A percentile compares a stretch with the other conserved stretches of the same genome.
phyloP scores from a whole-genome alignment of 1,284 basidiomycete species.

The Moesziomyces sp. region DNA sequence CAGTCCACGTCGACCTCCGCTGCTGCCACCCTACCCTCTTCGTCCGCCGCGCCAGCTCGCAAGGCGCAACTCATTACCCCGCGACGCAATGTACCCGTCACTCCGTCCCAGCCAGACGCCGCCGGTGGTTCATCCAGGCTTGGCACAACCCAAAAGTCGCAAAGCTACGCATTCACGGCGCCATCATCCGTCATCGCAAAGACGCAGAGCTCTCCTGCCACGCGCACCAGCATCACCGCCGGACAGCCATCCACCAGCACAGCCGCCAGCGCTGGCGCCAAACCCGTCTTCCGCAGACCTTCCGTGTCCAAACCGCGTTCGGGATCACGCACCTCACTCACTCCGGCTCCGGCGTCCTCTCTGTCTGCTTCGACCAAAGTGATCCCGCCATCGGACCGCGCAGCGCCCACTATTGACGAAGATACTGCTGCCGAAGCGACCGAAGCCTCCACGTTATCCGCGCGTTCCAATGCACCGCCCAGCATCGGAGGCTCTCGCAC shows the following conservation, averaged over 20 bases:
- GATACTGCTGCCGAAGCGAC: not conserved
- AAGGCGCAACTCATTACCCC: not conserved
- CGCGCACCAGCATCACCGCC: constrained; percentile 10
- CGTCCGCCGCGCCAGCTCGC: constrained; percentile 2
- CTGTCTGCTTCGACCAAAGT: not conserved
- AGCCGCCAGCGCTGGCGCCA: constrained; percentile 7
- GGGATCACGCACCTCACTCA: constrained; percentile 38
- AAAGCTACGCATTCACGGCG: constrained; percentile 46
- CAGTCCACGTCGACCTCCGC: constrained; percentile 7
- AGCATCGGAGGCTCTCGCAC: constrained; percentile 20
- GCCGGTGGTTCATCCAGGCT: not conserved
- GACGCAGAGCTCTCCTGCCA: constrained; percentile 7
- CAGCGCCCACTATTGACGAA: not conserved
- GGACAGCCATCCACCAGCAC: constrained; percentile 15
- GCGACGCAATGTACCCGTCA: not conserved
- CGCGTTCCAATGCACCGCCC: constrained; percentile 13
- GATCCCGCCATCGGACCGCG: not conserved
- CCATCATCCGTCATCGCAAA: constrained; percentile 30
- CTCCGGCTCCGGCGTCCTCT: constrained; percentile 23
- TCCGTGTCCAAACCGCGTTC: constrained; percentile 39
- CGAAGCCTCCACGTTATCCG: not conserved
- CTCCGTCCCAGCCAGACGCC: not conserved
- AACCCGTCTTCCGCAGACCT: constrained; percentile 30
- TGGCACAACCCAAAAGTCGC: constrained; percentile 7
- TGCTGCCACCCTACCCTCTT: constrained; percentile 17